These are phyloP conservation scores for Gyromitra esculenta DNA, from an alignment of 2,329 filamentous ascomycete genomes.

Conservation along the genomic window DNA sequence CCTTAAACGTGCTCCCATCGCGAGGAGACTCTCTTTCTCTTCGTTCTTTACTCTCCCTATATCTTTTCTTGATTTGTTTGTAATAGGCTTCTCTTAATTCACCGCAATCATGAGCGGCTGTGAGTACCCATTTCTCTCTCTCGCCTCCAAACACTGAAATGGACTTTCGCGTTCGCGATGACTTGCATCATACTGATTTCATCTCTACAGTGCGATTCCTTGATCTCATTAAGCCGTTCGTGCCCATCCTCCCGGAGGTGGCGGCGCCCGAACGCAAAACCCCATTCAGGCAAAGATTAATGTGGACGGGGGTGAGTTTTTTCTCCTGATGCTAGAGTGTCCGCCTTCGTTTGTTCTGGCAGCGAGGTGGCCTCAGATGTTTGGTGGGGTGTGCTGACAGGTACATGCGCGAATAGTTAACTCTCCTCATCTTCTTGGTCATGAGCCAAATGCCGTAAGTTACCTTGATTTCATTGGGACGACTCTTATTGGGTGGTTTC, in stretches of 20 bases:
- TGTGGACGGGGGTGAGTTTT: conserved; percentile 79
- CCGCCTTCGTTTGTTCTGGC: conserved; percentile 12
- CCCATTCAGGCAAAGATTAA: conserved; percentile 97
- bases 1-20: conserved; percentile 41
- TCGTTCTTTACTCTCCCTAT: conserved; percentile 56
- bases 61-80: conserved; percentile 59
- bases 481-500: conserved; percentile 28
- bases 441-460: conserved; percentile 95
- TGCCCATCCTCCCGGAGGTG: conserved; percentile 99
- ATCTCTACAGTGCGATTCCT: conserved; percentile 85
- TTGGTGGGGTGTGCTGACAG: conserved; percentile 51
- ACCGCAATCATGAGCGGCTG: conserved; percentile 63
- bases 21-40: conserved; percentile 50
- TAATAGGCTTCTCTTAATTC: conserved; percentile 58
- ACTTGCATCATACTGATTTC: conserved; percentile 24
- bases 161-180: conserved; percentile 10
- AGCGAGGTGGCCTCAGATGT: conserved; percentile 22
- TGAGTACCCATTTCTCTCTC: conserved; percentile 58
- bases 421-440: conserved; percentile 97
- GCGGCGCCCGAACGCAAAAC: conserved; percentile 98
- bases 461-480: conserved; percentile 29
- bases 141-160: neutral
- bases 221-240: conserved; percentile 99
- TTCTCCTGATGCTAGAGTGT: conserved; percentile 20
- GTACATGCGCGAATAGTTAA: conserved; percentile 66